phyloP scores from a whole-genome alignment of 805 yeast genomes.

The Groenewaldozyma tartarivorans region DNA sequence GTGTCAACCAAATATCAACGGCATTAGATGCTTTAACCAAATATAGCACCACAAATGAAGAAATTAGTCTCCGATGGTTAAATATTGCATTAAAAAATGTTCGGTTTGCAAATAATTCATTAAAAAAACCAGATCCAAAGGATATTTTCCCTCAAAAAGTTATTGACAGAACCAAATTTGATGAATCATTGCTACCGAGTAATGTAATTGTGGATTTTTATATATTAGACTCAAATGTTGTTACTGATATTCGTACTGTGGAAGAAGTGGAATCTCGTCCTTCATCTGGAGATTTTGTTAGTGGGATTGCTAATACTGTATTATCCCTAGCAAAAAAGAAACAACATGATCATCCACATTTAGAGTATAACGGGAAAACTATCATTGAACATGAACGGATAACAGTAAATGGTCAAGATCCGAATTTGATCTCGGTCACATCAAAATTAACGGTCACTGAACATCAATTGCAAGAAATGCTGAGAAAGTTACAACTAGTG shows the following conservation, averaged over 20 bases:
- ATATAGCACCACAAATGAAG: background rate
- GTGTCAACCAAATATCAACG: slow-evolving; percentile 9
- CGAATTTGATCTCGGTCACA: slow-evolving; percentile 17
- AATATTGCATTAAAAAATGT: background rate
- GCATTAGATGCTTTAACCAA: slow-evolving; percentile 6
- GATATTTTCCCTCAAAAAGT: slow-evolving; percentile 9
- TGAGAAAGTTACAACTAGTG: slow-evolving; percentile 27
- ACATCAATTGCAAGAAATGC: slow-evolving; percentile 13
- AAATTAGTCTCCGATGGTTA: background rate
- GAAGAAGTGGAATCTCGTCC: slow-evolving; percentile 3
- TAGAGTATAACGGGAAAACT: slow-evolving; percentile 10
- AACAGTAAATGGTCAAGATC: slow-evolving; percentile 19
- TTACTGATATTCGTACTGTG: slow-evolving; percentile 14
- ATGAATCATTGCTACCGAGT: slow-evolving; percentile 7
- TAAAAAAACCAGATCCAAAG: slow-evolving; percentile 9
- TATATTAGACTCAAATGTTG: slow-evolving; percentile 12
- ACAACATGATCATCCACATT: slow-evolving; percentile 1
- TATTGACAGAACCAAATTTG: slow-evolving; percentile 7
- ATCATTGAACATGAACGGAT: slow-evolving; percentile 17
- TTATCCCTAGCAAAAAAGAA: slow-evolving; percentile 1
- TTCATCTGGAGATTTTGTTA: background rate
- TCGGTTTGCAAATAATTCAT: background rate
- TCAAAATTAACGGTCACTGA: slow-evolving; percentile 19
- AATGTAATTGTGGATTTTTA: slow-evolving; percentile 16
- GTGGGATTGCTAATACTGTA: slow-evolving; percentile 1